Conservation (phyloP, 129 eudicot genomes). For the Centella asiatica region DNA sequence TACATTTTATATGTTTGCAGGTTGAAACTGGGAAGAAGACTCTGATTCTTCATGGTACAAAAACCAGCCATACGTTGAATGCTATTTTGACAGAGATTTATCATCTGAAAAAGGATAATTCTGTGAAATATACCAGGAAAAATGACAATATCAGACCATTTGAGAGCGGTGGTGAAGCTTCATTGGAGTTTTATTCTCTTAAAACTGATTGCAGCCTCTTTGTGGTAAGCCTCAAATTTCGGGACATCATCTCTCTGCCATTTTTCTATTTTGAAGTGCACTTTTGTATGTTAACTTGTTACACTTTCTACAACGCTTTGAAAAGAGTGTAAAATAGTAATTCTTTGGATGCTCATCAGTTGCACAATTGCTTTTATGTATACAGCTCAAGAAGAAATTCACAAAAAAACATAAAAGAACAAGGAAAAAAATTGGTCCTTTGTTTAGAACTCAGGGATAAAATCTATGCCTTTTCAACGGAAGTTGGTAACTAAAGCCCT, state of each 20-base stretch:
- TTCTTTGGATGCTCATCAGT: no score
- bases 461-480: no score
- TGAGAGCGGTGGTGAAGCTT: conserved; percentile 88
- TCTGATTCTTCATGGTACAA: conserved; percentile 76
- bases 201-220: conserved; percentile 91
- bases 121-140: conserved; percentile 62
- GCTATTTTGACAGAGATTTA: conserved; percentile 65
- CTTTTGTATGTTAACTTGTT: neutral
- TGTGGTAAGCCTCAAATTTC: conserved; percentile 49
- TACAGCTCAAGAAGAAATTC: no score
- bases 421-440: no score
- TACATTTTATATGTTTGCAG: conserved; percentile 24
- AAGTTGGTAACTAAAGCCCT: no score
- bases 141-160: conserved; percentile 86
- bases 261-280: neutral
- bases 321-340: no score
- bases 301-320: neutral
- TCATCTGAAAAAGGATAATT: conserved; percentile 75
- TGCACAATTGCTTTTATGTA: no score
- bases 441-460: no score
- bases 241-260: neutral
- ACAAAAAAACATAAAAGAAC: no score
- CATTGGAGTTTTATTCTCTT: conserved; percentile 77
- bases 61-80: conserved; percentile 70
- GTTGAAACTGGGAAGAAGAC: conserved; percentile 88